Evolutionary conservation across 306 rosid species (phyloP), one percentile per base, ranked within the genome.

Genomic region (Potentilla sterilis): DNA sequence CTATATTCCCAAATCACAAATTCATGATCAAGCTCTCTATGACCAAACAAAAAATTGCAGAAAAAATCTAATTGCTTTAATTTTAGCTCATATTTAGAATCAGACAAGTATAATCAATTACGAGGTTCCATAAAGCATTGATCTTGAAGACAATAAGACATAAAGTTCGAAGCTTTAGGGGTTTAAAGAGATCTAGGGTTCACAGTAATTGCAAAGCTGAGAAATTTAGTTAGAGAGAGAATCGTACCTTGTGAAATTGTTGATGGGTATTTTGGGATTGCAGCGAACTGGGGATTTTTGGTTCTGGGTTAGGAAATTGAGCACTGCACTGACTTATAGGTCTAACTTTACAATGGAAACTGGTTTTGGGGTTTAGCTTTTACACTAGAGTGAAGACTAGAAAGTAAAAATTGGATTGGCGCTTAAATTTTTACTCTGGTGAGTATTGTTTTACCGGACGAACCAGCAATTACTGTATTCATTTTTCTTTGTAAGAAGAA

Each of bases 201-300:
- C 9, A 62, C 28, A 58, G 58, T 5, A 59, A 35, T 21, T 41
- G 34, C 19, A 49, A 46, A 1, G 12, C 48, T 37, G 12, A 54
- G 47, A 6, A 65, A 3, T 52, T 52, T 37, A 2, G 63, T 1
- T 0, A 0, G 66, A 28, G 49, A 73, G 62, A 19, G 65, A 40
- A 72, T 14, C 54, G 80, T 72, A 83, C 86, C 79, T 72, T 55
- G 22, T 49, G 67, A 28, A 79, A 72, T 67, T 44, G 83, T 69
- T 37, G 55, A 59, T 1, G 79, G 32, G 63, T 34, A 3, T 32
- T 42, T 38, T 2, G 3, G 4, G 34, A 22, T 62, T 38, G 7
- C 52, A 37, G 65, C 47, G 43, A 49, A 41, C 34, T 58, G 32
- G 69, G 43, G 21, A 34, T 6, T 35, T 63, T 63, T 2, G 15